Evolutionary conservation across 2,329 filamentous ascomycete species (phyloP).

Genomic region (Colletotrichum truncatum): DNA sequence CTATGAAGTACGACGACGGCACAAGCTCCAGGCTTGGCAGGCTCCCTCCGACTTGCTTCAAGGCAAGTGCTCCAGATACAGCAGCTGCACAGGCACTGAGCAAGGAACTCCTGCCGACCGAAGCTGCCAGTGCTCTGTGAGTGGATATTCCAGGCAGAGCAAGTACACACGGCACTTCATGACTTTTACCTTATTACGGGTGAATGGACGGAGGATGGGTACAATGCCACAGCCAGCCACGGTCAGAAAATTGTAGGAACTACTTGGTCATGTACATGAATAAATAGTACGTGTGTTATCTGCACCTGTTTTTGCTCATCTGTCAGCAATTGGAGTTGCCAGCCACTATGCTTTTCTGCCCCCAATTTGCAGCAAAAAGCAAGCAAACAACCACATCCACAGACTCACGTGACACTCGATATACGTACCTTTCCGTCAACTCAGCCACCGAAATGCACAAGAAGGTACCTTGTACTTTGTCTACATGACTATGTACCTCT

Average conservation of each 20-base stretch:
- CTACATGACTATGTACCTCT: neutral
- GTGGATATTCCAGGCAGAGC: neutral
- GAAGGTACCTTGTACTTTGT: too few species aligned
- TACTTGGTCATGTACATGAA: too few species aligned
- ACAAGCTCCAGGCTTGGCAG: constrained; percentile 9
- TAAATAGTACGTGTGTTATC: too few species aligned
- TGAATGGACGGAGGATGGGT: neutral
- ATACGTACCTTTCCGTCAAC: neutral
- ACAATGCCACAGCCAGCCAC: too few species aligned
- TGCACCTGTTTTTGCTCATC: too few species aligned
- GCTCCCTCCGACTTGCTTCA: constrained; percentile 14
- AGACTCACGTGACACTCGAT: neutral
- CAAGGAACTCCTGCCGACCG: neutral
- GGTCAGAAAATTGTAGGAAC: too few species aligned
- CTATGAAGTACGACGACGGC: neutral
- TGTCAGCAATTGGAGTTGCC: neutral
- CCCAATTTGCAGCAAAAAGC: neutral
- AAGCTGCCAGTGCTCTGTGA: neutral
- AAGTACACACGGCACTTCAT: neutral
- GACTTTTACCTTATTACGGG: neutral
- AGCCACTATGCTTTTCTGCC: neutral
- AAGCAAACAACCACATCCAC: neutral
- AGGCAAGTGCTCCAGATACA: constrained; percentile 3
- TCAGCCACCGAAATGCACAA: neutral
- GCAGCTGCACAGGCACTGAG: neutral